A percentile compares a stretch with the other conserved stretches of the same genome.
Conservation (phyloP, 352 stramenopile species). For the Thalassiosira allenii region DNA sequence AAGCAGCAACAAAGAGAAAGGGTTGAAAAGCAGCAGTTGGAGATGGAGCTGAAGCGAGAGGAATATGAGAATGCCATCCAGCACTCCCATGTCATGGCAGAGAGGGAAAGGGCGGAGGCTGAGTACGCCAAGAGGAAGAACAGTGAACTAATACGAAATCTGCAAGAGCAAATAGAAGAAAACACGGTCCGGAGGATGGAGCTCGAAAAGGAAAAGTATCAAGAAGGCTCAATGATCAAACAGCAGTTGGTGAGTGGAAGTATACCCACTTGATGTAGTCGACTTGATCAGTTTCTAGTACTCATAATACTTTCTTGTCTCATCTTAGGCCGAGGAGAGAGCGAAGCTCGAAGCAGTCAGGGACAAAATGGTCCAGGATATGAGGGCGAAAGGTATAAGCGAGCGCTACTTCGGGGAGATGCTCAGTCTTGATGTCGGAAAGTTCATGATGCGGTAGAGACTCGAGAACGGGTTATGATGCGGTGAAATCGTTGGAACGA, state of each 20-base stretch:
- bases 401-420: slow-evolving; percentile 92
- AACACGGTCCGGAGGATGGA: slow-evolving; percentile 38
- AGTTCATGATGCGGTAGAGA: slow-evolving; percentile 71
- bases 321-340: slow-evolving; percentile 81
- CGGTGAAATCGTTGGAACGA: too few relatives aligned
- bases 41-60: slow-evolving; percentile 87
- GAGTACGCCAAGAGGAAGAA: slow-evolving; percentile 82
- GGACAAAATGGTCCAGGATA: slow-evolving; percentile 89
- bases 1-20: slow-evolving; percentile 71
- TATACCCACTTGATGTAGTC: slow-evolving; percentile 9
- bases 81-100: slow-evolving; percentile 85
- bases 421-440: slow-evolving; percentile 91
- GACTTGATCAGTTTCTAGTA: not conserved
- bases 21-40: slow-evolving; percentile 66
- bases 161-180: slow-evolving; percentile 91
- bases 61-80: slow-evolving; percentile 91
- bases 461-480: too few relatives aligned
- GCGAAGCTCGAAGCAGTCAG: slow-evolving; percentile 90
- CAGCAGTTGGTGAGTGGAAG: slow-evolving; percentile 75
- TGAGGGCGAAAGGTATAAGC: slow-evolving; percentile 90
- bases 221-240: slow-evolving; percentile 87
- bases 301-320: slow-evolving; percentile 7
- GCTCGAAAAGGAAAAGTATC: slow-evolving; percentile 69
- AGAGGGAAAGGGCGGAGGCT: slow-evolving; percentile 64
- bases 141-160: slow-evolving; percentile 85